phyloP scores from a whole-genome alignment of 257 asterid genomes.

The Capsicum pubescens region DNA sequence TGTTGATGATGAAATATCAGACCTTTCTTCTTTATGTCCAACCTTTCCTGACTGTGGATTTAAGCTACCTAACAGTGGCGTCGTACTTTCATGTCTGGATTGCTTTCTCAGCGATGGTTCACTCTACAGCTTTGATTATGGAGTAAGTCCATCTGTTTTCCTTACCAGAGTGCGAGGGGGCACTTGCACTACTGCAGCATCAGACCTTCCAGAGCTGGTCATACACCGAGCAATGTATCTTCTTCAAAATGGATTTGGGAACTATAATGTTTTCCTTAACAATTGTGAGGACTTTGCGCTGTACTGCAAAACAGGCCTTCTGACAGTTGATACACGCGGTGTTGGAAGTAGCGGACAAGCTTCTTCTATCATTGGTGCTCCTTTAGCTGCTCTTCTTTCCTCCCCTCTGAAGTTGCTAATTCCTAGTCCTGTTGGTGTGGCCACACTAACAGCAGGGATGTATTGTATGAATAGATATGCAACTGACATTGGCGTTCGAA shows the following conservation, averaged over 20 bases:
- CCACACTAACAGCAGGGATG: slow-evolving; percentile 86
- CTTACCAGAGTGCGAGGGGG: slow-evolving; percentile 89
- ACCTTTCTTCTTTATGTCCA: slow-evolving; percentile 52
- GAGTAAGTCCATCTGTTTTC: slow-evolving; percentile 68
- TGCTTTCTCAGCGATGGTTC: slow-evolving; percentile 78
- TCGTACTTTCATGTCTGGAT: slow-evolving; percentile 80
- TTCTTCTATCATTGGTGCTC: slow-evolving; percentile 84
- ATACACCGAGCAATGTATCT: slow-evolving; percentile 86
- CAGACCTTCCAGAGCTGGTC: slow-evolving; percentile 63
- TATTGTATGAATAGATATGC: slow-evolving; percentile 86
- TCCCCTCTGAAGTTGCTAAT: slow-evolving; percentile 77
- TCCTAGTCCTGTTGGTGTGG: slow-evolving; percentile 90
- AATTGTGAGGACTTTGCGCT: slow-evolving; percentile 94
- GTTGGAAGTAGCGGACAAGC: slow-evolving; percentile 94
- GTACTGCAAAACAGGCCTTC: slow-evolving; percentile 91
- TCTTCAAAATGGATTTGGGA: slow-evolving; percentile 81
- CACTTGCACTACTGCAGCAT: slow-evolving; percentile 81
- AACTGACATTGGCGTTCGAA: slow-evolving; percentile 81
- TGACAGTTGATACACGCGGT: slow-evolving; percentile 63
- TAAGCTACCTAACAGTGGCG: slow-evolving; percentile 76
- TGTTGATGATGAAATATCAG: slow-evolving; percentile 38
- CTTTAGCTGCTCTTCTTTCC: slow-evolving; percentile 86
- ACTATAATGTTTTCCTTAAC: slow-evolving; percentile 75
- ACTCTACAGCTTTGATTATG: slow-evolving; percentile 72
- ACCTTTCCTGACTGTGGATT: slow-evolving; percentile 89